Evolutionary conservation across 495 filamentous ascomycete species (phyloP).

Genomic region (Penicillium alfredii): DNA sequence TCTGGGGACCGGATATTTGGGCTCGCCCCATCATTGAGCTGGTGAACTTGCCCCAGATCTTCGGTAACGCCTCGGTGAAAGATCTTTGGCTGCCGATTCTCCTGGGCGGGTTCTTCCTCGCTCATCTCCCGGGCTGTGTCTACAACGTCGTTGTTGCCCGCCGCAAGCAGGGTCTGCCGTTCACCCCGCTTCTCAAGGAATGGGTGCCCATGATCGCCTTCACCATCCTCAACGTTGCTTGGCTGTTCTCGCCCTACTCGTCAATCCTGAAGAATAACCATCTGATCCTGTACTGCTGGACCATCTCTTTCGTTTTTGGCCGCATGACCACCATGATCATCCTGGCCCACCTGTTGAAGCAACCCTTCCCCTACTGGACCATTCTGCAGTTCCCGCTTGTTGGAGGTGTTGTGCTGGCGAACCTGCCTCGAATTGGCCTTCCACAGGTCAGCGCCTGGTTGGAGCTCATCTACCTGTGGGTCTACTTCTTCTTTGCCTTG

Average conservation of each 20-base stretch:
- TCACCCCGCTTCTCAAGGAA: conserved; percentile 83
- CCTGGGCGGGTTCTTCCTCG: conserved; percentile 61
- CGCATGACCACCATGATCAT: conserved; percentile 99
- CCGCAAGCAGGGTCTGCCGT: conserved; percentile 61
- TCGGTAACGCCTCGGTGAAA: conserved; percentile 62
- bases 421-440: conserved; percentile 74
- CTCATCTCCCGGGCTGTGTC: conserved; percentile 75
- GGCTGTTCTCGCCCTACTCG: conserved; percentile 85
- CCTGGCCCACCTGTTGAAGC: conserved; percentile 84
- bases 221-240: conserved; percentile 64
- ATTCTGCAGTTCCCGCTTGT: conserved; percentile 80
- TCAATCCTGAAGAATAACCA: conserved; percentile 72
- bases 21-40: conserved; percentile 61
- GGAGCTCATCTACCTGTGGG: conserved; percentile 76
- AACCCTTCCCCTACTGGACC: conserved; percentile 97
- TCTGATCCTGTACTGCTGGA: conserved; percentile 86
- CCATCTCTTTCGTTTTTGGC: conserved; percentile 95
- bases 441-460: conserved; percentile 48
- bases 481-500: conserved; percentile 73
- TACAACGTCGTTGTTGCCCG: conserved; percentile 76
- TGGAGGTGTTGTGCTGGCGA: conserved; percentile 74
- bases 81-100: conserved; percentile 87
- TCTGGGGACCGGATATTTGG: conserved; percentile 87
- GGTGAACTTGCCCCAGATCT: conserved; percentile 52
- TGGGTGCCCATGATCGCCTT: conserved; percentile 89